These are phyloP conservation scores for Moesziomyces antarcticus DNA, from an alignment of 1,284 basidiomycete species.

Conservation along the genomic window DNA sequence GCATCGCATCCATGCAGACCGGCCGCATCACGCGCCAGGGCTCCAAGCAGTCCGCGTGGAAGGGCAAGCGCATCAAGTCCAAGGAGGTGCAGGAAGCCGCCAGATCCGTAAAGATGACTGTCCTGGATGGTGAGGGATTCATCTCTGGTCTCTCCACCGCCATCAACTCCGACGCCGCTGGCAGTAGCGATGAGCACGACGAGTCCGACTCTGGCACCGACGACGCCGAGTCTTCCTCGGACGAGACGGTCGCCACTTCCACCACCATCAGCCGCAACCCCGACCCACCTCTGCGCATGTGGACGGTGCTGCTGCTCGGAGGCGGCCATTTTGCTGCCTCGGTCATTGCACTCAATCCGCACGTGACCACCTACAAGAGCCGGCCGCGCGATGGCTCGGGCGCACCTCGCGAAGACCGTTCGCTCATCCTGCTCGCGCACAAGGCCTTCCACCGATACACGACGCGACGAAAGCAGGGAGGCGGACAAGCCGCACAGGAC, in stretches of 20 bases:
- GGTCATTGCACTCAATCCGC: conserved; percentile 74
- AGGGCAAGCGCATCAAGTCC: conserved; percentile 57
- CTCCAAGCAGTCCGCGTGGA: conserved; percentile 46
- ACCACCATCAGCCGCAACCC: conserved; percentile 32
- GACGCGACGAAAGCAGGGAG: conserved; percentile 96
- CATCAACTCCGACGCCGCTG: conserved; percentile 17
- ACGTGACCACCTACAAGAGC: conserved; percentile 37
- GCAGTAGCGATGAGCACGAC: conserved; percentile 34
- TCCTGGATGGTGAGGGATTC: conserved; percentile 58
- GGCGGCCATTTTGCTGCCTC: conserved; percentile 97
- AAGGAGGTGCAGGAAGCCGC: conserved; percentile 59
- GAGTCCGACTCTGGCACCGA: conserved; percentile 21
- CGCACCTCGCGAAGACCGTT: conserved; percentile 43
- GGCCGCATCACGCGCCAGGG: conserved; percentile 50
- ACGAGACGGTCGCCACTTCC: conserved; percentile 17
- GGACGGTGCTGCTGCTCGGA: conserved; percentile 95
- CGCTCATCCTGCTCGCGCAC: conserved; percentile 80
- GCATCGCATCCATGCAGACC: conserved; percentile 71
- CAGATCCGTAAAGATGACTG: conserved; percentile 51
- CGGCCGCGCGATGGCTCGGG: conserved; percentile 23
- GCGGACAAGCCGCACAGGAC: conserved; percentile 91
- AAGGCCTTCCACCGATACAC: conserved; percentile 99
- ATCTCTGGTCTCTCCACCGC: conserved; percentile 36
- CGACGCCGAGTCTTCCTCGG: conserved; percentile 17
- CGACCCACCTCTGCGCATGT: conserved; percentile 73